Evolutionary conservation across 2,329 filamentous ascomycete species (phyloP), one percentile per base, ranked within the genome.

Genomic region (Exophiala viscosa): DNA sequence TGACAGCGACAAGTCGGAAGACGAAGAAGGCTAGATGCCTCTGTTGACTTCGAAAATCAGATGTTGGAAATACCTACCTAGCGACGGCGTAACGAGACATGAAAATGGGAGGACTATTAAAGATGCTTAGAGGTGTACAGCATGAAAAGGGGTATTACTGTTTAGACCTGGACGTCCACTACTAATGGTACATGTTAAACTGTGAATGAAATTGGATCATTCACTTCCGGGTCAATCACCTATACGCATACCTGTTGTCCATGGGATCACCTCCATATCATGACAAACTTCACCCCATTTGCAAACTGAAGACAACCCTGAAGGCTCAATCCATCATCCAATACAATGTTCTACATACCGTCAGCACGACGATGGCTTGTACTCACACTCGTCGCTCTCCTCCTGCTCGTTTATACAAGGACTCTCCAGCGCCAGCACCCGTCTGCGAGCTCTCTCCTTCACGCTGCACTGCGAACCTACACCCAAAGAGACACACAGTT

Each of bases 1-100:
- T 31, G 69, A 68, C 20, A 70, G 69, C 31, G 67, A 70, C 46
- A 73, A 75, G 44, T 71, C 70, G 4, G 75, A 77, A 48, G 75
- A 77, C 10, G 74, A 76, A 18, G 75, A 73, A 6, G 41, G 13
- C 15, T 52, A 31, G 20, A 28, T 18, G 39, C 23, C 14, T 8
- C 5, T n/a, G 11, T 28, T 14, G 14, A n/a, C 9, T 34, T 1
- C 18, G 11, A 7, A n/a, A 28, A 18, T 39, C 23, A 51, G 9
- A 23, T 14, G 14, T 23, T 5, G 40, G 28, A 23, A 31, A 8
- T 23, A 31, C 13, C 15, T 36, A 36, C 15, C 32, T n/a, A 36
- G 34, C 34, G 34, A 36, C 34, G 34, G 34, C 34, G 34, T 36
- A 5, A 36, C 34, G 34, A 36, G 34, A 15, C 14, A 36, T 15